A percentile compares a stretch with the other conserved stretches of the same genome.
These are phyloP conservation scores for Hymenotorrendiella dingleyae DNA, from an alignment of 2,329 filamentous ascomycete genomes.

Conservation along the genomic window DNA sequence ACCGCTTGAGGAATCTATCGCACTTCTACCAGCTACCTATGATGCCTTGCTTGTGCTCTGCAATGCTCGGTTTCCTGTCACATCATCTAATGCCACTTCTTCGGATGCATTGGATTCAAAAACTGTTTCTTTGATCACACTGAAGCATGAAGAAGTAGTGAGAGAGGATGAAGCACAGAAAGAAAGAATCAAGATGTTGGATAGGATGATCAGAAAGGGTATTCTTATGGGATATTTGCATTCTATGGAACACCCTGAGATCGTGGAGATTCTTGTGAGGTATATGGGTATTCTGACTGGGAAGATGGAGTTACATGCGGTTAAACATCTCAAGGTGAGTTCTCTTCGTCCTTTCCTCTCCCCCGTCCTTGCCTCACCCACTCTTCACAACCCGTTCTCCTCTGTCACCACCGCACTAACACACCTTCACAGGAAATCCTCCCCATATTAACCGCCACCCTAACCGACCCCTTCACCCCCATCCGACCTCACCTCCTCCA, in stretches of 20 bases:
- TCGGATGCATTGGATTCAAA: too few species aligned
- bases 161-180: neutral
- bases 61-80: slow-evolving; percentile 12
- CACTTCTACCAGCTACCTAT: slow-evolving; percentile 60
- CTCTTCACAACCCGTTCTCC: neutral
- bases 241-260: slow-evolving; percentile 49
- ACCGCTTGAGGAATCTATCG: slow-evolving; percentile 61
- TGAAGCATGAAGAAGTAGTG: neutral
- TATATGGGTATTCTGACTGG: slow-evolving; percentile 45
- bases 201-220: slow-evolving; percentile 50
- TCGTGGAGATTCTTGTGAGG: slow-evolving; percentile 51
- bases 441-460: slow-evolving; percentile 56
- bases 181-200: slow-evolving; percentile 38
- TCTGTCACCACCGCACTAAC: neutral
- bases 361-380: slow-evolving; percentile 5
- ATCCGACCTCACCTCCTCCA: slow-evolving; percentile 45
- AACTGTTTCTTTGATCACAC: neutral
- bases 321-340: slow-evolving; percentile 64
- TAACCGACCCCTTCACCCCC: slow-evolving; percentile 64
- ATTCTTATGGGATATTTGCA: slow-evolving; percentile 51
- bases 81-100: neutral
- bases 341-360: slow-evolving; percentile 30
- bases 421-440: slow-evolving; percentile 53
- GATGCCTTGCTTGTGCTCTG: slow-evolving; percentile 56
- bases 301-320: slow-evolving; percentile 53